Evolutionary conservation across 1,284 basidiomycete species (phyloP).

Genomic region (Kalmanozyma brasiliensis): DNA sequence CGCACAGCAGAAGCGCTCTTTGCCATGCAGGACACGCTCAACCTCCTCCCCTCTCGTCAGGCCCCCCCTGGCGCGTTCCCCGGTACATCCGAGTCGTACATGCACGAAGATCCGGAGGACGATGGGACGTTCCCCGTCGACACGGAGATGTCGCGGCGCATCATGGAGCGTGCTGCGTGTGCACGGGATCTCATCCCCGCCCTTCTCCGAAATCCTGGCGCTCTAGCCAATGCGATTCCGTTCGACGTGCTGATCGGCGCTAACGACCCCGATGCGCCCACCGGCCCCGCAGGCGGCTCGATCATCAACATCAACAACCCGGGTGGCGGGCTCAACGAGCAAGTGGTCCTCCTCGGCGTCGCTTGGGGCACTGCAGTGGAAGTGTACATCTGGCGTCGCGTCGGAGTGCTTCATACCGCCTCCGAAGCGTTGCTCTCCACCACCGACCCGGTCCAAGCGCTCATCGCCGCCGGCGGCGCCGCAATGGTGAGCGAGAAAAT

Average conservation of each 20-base stretch:
- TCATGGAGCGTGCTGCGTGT: conserved; percentile 48
- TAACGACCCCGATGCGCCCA: conserved; percentile 21
- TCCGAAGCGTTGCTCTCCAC: conserved; percentile 17
- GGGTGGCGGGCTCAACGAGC: conserved; percentile 45
- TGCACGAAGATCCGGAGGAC: conserved; percentile 40
- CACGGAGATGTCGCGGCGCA: conserved; percentile 47
- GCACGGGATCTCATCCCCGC: conserved; percentile 47
- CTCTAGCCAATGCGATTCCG: conserved; percentile 40
- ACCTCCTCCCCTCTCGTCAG: conserved; percentile 39
- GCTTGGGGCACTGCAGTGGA: conserved; percentile 54
- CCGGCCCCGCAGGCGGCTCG: conserved; percentile 5
- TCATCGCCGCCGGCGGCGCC: conserved; percentile 24
- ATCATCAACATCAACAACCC: conserved; percentile 50
- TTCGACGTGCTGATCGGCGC: conserved; percentile 46
- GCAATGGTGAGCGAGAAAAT: conserved; percentile 30
- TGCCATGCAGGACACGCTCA: conserved; percentile 44
- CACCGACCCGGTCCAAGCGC: conserved; percentile 25
- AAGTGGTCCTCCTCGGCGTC: conserved; percentile 41
- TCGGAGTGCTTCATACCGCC: conserved; percentile 32
- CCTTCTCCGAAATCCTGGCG: conserved; percentile 39
- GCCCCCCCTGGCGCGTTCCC: conserved; percentile 48
- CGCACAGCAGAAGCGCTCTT: conserved; percentile 41
- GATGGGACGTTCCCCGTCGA: conserved; percentile 39
- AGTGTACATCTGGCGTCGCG: conserved; percentile 51
- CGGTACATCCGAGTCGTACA: conserved; percentile 41